Conservation (phyloP, 768 basidiomycete genomes). For the Mycena epipterygia region DNA sequence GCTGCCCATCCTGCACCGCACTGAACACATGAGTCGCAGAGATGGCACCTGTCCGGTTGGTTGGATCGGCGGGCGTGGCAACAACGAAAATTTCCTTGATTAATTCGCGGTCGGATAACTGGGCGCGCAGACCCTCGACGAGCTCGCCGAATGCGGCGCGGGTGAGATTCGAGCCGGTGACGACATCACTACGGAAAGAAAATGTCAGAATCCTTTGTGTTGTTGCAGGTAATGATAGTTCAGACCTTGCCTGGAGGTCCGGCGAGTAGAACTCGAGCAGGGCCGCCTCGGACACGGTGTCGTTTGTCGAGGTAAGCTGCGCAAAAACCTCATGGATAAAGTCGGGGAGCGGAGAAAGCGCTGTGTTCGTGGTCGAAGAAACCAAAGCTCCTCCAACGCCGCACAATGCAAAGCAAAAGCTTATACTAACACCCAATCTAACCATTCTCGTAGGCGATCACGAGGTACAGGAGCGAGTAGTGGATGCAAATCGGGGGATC, state of each 20-base stretch:
- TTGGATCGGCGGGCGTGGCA: conserved; percentile 11
- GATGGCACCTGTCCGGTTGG: not conserved
- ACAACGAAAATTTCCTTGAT: not conserved
- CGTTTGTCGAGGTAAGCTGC: not conserved
- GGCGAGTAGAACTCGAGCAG: not conserved
- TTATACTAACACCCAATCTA: no score
- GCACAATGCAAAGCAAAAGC: no score
- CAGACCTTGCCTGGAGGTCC: not conserved
- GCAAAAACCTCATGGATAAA: conserved; percentile 9
- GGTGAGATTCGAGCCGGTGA: not conserved
- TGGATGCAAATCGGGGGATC: no score
- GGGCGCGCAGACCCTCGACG: not conserved
- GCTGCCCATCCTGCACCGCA: not conserved
- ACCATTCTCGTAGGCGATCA: no score
- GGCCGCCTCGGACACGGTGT: not conserved
- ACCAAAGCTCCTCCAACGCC: no score
- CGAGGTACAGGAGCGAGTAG: no score
- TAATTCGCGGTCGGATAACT: not conserved
- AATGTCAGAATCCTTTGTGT: not conserved
- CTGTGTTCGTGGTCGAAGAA: no score
- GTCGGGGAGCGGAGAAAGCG: not conserved
- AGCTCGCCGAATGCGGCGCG: not conserved
- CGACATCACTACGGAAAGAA: not conserved
- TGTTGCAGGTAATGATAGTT: not conserved
- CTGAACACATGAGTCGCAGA: conserved; percentile 6